Conservation (phyloP, 2,329 filamentous ascomycete genomes). For the Aureobasidium sp. region DNA sequence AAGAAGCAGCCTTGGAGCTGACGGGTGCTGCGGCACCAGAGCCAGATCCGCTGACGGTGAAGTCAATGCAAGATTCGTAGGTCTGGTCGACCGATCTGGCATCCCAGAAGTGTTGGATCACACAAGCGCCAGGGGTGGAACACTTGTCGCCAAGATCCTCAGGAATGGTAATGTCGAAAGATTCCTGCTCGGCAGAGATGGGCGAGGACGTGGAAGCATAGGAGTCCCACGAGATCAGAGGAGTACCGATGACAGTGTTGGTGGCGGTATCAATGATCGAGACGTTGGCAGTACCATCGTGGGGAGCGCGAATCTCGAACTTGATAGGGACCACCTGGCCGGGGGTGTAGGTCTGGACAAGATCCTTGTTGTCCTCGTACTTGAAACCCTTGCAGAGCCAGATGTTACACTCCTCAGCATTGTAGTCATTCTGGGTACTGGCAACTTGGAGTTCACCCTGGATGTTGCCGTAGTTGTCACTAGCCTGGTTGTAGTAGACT, state of each 20-base stretch:
- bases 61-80: constrained; percentile 56
- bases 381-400: constrained; percentile 52
- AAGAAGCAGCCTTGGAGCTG: background rate
- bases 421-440: constrained; percentile 39
- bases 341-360: constrained; percentile 44
- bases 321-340: constrained; percentile 39
- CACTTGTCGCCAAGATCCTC: constrained; percentile 38
- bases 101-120: constrained; percentile 57
- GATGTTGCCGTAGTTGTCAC: constrained; percentile 49
- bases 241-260: constrained; percentile 44
- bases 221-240: constrained; percentile 46
- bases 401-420: constrained; percentile 40
- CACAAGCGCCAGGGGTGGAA: constrained; percentile 41
- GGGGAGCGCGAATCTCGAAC: constrained; percentile 43
- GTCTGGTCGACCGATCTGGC: constrained; percentile 48
- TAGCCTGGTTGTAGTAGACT: constrained; percentile 43
- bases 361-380: constrained; percentile 45
- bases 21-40: constrained; percentile 10
- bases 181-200: constrained; percentile 37
- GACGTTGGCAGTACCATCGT: constrained; percentile 50
- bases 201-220: constrained; percentile 44
- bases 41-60: constrained; percentile 33
- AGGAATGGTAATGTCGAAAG: constrained; percentile 48
- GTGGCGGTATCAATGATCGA: constrained; percentile 47
- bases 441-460: constrained; percentile 46